phyloP scores from a whole-genome alignment of 2,329 filamentous ascomycete species.

The Hypoxylon sp. region DNA sequence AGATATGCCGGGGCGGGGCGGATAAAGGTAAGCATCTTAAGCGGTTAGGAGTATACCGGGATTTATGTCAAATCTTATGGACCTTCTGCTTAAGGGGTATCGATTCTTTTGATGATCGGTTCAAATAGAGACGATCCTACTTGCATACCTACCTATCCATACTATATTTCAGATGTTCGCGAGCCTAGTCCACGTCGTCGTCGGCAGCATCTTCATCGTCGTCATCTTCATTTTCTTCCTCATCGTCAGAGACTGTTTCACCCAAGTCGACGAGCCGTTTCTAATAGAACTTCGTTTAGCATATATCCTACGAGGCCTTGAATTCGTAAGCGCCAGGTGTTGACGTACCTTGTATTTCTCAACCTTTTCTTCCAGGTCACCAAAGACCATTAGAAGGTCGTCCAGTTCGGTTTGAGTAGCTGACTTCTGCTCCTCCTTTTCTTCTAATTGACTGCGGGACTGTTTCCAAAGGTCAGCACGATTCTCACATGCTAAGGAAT shows the following conservation, averaged over 20 bases:
- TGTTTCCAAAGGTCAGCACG: slow-evolving; percentile 39
- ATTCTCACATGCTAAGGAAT: slow-evolving; percentile 2
- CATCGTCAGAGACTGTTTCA: slow-evolving; percentile 80
- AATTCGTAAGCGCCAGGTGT: slow-evolving; percentile 6
- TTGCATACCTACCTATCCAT: background rate
- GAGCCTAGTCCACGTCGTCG: slow-evolving; percentile 50
- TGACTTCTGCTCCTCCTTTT: slow-evolving; percentile 73
- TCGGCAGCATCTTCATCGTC: slow-evolving; percentile 56
- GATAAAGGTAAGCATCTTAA: background rate
- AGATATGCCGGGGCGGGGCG: background rate
- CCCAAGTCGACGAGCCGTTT: slow-evolving; percentile 74
- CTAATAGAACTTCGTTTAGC: slow-evolving; percentile 53
- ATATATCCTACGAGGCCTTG: background rate
- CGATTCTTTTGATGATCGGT: background rate
- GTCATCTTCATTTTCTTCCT: slow-evolving; percentile 69
- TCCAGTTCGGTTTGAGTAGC: slow-evolving; percentile 79
- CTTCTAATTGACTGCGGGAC: slow-evolving; percentile 51
- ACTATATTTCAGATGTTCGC: slow-evolving; percentile 8
- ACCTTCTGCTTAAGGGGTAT: slow-evolving; percentile 22
- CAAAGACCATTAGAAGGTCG: slow-evolving; percentile 84
- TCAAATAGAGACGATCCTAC: slow-evolving; percentile 26
- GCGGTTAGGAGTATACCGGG: background rate
- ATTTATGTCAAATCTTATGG: background rate
- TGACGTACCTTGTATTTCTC: slow-evolving; percentile 77
- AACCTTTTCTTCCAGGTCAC: slow-evolving; percentile 82